Conservation (phyloP, 306 rosid species). For the Alnus glutinosa region DNA sequence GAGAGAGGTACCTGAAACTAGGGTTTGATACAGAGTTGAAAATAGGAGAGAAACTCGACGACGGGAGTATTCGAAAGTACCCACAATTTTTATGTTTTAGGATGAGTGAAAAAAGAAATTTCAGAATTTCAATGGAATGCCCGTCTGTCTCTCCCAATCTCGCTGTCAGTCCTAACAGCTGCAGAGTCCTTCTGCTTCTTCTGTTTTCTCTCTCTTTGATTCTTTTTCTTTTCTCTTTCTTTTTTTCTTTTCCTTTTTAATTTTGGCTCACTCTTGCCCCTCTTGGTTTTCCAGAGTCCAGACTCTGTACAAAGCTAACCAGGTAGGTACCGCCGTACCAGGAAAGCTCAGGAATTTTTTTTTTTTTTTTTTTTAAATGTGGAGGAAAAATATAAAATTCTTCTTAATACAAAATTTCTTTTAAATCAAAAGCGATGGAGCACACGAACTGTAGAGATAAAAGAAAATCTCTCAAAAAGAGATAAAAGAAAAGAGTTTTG, state of each 20-base stretch:
- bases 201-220: not conserved
- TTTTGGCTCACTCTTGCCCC: not conserved
- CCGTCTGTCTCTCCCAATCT: not conserved
- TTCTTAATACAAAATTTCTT: too few relatives aligned
- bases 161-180: not conserved
- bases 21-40: slow-evolving; percentile 25
- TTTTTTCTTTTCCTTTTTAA: not conserved
- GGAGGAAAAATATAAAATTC: too few relatives aligned
- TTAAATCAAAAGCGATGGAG: too few relatives aligned
- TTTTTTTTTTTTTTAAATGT: too few relatives aligned
- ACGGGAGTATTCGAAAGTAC: not conserved
- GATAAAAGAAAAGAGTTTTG: too few relatives aligned
- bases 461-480: too few relatives aligned
- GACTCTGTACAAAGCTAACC: not conserved
- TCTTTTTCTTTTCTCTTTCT: not conserved
- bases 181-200: not conserved
- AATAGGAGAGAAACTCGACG: not conserved
- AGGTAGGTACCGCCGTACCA: too few relatives aligned
- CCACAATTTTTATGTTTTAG: not conserved
- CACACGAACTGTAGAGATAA: too few relatives aligned
- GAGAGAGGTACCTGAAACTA: slow-evolving; percentile 22
- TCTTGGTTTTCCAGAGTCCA: not conserved
- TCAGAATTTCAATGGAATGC: not conserved
- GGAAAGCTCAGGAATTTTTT: too few relatives aligned
- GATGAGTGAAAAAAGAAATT: not conserved